Evolutionary conservation across 2,329 filamentous ascomycete genomes (phyloP), one percentile per base, ranked within the genome.

Genomic region (Pseudopithomyces maydicus): DNA sequence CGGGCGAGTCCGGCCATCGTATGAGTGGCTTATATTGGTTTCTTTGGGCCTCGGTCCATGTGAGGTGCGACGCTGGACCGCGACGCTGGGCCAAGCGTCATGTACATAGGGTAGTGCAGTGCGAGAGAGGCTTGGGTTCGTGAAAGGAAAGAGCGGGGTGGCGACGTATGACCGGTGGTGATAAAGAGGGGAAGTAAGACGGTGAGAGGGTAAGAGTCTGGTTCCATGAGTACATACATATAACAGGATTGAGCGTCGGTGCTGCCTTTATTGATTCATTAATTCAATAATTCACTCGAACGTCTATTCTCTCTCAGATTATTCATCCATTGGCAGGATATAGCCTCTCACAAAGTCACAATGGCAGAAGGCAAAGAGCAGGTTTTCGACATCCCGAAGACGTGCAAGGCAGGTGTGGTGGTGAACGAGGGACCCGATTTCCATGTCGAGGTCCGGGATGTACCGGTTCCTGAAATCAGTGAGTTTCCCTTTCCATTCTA

Each of bases 391-490:
- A 80, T 83, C 46, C 82, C 81, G 1, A 79, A 79, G 42, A 77
- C 75, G 50, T 82, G 81, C 48, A 82, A 82, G 62, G 81, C 77
- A 3, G 81, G 81, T n/a, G 80, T 83, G 6, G 81, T 83, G 2
- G 74, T 82, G 35, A 81, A 84, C 56, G 78, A 81, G 66, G 81
- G 81, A 1, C 80, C 81, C 0, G 70, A 82, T 58, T 84, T 83
- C 58, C 67, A 68, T 17, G 72, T 83, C 36, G 77, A 80, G 54
- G 77, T 83, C 3, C 74, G 79, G 62, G 74, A 76, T 54, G 75
- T 84, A 6, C 74, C 76, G 1, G 80, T 83, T 0, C 81, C 81
- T 6, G 74, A 80, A 51, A 78, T 79, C 47, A 79, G 80, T 81
- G 52, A 19, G 54, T 38, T 29, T n/a, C n/a, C n/a, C n/a, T n/a